phyloP scores from a whole-genome alignment of 306 rosid species.

The Erythrophleum fordii region DNA sequence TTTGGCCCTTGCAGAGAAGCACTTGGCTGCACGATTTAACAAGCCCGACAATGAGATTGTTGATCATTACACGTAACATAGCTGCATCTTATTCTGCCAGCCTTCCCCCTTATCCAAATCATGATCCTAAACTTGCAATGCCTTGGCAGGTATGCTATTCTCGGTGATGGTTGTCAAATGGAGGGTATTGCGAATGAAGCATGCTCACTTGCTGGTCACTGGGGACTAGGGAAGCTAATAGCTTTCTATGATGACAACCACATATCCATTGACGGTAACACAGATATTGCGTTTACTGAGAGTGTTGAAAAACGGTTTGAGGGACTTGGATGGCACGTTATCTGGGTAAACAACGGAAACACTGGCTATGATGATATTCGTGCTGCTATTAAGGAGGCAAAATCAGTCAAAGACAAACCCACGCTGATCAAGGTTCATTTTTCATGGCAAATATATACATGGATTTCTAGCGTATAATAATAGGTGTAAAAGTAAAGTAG shows the following conservation, averaged over 20 bases:
- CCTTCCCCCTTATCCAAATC: not conserved
- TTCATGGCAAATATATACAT: too few relatives aligned
- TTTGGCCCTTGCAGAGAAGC: conserved; percentile 97
- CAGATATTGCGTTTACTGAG: conserved; percentile 95
- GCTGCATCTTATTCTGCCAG: conserved; percentile 27
- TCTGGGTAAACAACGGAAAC: conserved; percentile 99
- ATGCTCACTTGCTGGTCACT: conserved; percentile 93
- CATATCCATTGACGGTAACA: conserved; percentile 97
- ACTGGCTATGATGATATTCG: conserved; percentile 92
- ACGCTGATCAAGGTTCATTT: conserved; percentile 87
- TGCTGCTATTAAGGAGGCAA: conserved; percentile 96
- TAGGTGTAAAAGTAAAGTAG: conserved; percentile 14
- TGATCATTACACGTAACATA: conserved; percentile 90
- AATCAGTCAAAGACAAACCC: conserved; percentile 87
- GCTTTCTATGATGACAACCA: conserved; percentile 98
- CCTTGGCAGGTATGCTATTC: conserved; percentile 77
- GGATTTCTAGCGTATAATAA: too few relatives aligned
- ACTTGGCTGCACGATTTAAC: conserved; percentile 95
- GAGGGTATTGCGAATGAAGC: conserved; percentile 96
- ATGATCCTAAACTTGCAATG: too few relatives aligned
- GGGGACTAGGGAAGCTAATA: conserved; percentile 98
- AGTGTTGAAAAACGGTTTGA: conserved; percentile 83
- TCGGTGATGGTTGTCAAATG: conserved; percentile 99
- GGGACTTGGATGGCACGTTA: conserved; percentile 97
- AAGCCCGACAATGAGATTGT: conserved; percentile 88